phyloP scores from a whole-genome alignment of 768 basidiomycete genomes.

The Hypsizygus marmoreus region DNA sequence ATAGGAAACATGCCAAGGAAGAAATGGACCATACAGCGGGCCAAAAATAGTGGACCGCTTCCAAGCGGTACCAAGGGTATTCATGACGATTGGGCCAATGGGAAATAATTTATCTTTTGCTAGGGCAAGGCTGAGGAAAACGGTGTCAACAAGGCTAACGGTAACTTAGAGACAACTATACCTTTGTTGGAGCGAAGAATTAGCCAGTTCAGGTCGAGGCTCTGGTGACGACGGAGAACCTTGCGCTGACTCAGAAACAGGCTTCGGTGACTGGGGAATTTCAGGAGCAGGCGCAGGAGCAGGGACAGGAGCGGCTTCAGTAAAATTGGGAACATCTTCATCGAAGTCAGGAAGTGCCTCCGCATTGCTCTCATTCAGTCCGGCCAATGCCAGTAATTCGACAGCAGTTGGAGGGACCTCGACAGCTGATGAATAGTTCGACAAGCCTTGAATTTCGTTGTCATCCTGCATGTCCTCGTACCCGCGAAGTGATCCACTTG shows the following conservation, averaged over 20 bases:
- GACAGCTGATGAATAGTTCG: background rate
- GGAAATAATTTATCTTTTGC: constrained; percentile 53
- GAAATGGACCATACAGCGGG: constrained; percentile 40
- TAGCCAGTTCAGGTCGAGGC: constrained; percentile 9
- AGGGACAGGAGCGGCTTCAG: constrained; percentile 3
- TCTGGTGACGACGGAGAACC: background rate
- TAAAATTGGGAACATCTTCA: constrained; percentile 37
- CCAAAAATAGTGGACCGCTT: constrained; percentile 67
- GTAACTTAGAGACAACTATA: constrained; percentile 5
- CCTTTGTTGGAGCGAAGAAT: constrained; percentile 26
- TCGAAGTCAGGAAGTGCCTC: constrained; percentile 59
- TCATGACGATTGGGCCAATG: constrained; percentile 21
- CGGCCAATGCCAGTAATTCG: constrained; percentile 55
- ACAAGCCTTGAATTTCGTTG: constrained; percentile 2
- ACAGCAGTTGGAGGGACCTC: constrained; percentile 34
- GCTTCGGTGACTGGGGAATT: too few relatives aligned
- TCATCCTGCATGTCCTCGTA: constrained; percentile 20
- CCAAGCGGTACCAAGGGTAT: constrained; percentile 33
- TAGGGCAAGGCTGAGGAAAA: constrained; percentile 35
- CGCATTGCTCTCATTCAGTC: constrained; percentile 37
- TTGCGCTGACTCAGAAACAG: background rate
- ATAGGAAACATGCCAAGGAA: background rate
- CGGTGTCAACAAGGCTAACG: constrained; percentile 6
- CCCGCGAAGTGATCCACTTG: constrained; percentile 9
- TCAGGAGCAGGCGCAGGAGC: background rate